Evolutionary conservation across 306 rosid species (phyloP).

Genomic region (Purshia tridentata): DNA sequence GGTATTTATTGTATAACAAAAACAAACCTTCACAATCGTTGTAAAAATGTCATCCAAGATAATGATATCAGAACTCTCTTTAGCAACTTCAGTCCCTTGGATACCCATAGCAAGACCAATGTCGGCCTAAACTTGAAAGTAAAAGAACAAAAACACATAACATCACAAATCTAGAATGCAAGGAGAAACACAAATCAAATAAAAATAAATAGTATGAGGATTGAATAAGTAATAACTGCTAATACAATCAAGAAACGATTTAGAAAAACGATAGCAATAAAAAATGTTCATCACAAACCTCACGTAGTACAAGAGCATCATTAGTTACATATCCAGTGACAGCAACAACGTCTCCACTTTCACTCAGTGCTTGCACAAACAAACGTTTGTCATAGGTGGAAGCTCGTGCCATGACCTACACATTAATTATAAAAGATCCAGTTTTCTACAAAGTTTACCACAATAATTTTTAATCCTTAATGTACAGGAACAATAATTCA

Average conservation of each 20-base stretch:
- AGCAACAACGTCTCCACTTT: conserved; percentile 73
- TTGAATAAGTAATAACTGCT: too few species aligned
- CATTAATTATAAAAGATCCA: conserved; percentile 3
- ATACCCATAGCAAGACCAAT: conserved; percentile 96
- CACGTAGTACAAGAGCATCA: conserved; percentile 90
- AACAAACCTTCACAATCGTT: conserved; percentile 73
- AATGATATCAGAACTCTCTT: conserved; percentile 88
- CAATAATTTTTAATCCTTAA: background rate
- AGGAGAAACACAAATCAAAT: too few species aligned
- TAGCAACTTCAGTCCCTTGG: conserved; percentile 87
- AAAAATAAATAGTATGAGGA: too few species aligned
- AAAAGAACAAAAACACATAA: conserved; percentile 10
- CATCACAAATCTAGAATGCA: background rate
- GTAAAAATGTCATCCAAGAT: conserved; percentile 93
- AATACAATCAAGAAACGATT: too few species aligned
- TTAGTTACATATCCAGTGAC: conserved; percentile 96
- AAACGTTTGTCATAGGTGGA: conserved; percentile 90
- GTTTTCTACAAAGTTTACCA: too few species aligned
- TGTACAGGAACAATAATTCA: conserved; percentile 17
- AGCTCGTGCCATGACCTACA: conserved; percentile 91
- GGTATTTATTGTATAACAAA: background rate
- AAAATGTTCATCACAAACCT: conserved; percentile 43
- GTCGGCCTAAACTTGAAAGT: conserved; percentile 61
- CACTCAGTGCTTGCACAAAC: conserved; percentile 88
- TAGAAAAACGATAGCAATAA: background rate